A percentile compares a stretch with the other conserved stretches of the same genome.
These are phyloP conservation scores for Curvularia sp. DNA, from an alignment of 2,329 filamentous ascomycete species.

Conservation along the genomic window DNA sequence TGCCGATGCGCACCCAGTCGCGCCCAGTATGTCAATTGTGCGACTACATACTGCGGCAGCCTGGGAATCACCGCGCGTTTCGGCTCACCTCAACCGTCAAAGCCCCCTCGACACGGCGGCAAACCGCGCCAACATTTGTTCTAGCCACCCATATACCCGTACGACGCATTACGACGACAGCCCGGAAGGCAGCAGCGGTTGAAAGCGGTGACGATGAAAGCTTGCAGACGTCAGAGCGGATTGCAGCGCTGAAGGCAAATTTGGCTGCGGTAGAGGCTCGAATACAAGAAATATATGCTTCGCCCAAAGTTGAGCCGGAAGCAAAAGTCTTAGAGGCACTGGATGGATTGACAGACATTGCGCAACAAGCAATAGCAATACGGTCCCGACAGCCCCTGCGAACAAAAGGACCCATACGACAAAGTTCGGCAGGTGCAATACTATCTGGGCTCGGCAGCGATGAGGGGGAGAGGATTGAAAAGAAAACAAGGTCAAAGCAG, in stretches of 20 bases:
- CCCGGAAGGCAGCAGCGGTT: conserved; percentile 23
- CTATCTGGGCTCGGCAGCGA: conserved; percentile 41
- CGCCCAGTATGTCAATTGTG: conserved; percentile 47
- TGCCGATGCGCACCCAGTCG: conserved; percentile 39
- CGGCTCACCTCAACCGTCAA: conserved; percentile 33
- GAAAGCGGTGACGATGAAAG: conserved; percentile 22
- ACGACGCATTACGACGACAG: conserved; percentile 33
- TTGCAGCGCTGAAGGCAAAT: conserved; percentile 29
- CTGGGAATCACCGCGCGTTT: conserved; percentile 40
- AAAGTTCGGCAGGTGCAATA: conserved; percentile 47
- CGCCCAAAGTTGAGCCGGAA: conserved; percentile 40
- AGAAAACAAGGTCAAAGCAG: conserved; percentile 18
- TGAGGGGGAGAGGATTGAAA: conserved; percentile 17
- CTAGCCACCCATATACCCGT: conserved; percentile 24
- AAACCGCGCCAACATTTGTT: conserved; percentile 28
- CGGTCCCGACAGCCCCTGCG: conserved; percentile 36
- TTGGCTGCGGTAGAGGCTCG: conserved; percentile 38
- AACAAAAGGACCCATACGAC: conserved; percentile 32
- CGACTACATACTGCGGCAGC: conserved; percentile 43
- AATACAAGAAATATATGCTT: conserved; percentile 38
- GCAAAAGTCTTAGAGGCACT: conserved; percentile 30
- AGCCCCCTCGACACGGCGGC: conserved; percentile 37
- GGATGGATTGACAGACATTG: conserved; percentile 33
- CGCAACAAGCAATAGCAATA: conserved; percentile 39
- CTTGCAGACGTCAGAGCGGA: conserved; percentile 29